Percentiles rank a stretch among this genome's conserved stretches.
phyloP scores from a whole-genome alignment of 2,329 filamentous ascomycete genomes.

The Microcyclospora pomicola region DNA sequence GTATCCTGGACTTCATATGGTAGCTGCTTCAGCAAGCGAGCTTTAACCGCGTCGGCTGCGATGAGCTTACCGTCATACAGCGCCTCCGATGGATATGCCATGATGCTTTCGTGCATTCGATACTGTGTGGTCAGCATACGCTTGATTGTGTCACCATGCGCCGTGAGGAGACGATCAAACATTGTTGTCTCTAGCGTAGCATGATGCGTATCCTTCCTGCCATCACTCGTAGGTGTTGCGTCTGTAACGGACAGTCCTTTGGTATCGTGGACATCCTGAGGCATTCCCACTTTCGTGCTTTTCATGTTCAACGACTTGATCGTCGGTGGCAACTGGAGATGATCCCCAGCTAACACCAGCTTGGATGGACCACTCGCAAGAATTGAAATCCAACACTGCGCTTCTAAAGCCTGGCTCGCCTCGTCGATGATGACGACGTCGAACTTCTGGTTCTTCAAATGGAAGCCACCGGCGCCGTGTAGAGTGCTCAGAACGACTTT shows the following conservation, averaged over 20 bases:
- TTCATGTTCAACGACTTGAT: conserved; percentile 60
- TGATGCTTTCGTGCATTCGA: conserved; percentile 92
- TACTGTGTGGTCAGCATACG: conserved; percentile 95
- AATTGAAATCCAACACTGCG: conserved; percentile 91
- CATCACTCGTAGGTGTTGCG: conserved; percentile 1
- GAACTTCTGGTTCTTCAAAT: conserved; percentile 66
- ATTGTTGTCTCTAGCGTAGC: conserved; percentile 65
- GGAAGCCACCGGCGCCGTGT: conserved; percentile 78
- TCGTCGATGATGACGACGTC: conserved; percentile 95
- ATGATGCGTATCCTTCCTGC: conserved; percentile 21
- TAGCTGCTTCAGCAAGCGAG: conserved; percentile 60
- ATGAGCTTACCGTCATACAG: conserved; percentile 72
- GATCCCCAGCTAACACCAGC: conserved; percentile 83
- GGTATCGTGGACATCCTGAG: conserved; percentile 1
- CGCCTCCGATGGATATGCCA: conserved; percentile 82
- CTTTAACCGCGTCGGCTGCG: conserved; percentile 66
- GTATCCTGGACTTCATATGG: conserved; percentile 63
- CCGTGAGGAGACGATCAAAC: conserved; percentile 71
- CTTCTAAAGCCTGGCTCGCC: conserved; percentile 87
- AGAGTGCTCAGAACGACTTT: conserved; percentile 85
- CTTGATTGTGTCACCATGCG: conserved; percentile 77
- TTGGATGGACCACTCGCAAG: conserved; percentile 54
- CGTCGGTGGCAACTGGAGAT: conserved; percentile 84
- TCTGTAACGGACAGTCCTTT: conserved; percentile 2
- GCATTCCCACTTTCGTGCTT: conserved; percentile 15